phyloP scores from a whole-genome alignment of 495 filamentous ascomycete species.

The Talaromyces borbonicus region DNA sequence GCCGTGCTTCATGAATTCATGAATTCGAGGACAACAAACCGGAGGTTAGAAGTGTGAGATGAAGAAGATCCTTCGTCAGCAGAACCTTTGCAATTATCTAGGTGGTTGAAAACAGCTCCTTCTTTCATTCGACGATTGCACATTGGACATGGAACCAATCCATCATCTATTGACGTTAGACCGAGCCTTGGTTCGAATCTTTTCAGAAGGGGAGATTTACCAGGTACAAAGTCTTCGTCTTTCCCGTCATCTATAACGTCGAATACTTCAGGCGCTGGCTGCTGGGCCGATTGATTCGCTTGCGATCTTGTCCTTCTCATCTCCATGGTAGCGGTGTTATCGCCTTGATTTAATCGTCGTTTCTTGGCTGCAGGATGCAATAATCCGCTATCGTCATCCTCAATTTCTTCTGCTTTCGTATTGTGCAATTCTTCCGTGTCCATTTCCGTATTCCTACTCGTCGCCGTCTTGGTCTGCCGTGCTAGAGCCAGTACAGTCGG shows the following conservation, averaged over 20 bases:
- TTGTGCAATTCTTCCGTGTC: too few relatives aligned
- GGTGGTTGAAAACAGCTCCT: slow-evolving; percentile 59
- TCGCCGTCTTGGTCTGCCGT: slow-evolving; percentile 25
- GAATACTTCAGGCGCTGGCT: slow-evolving; percentile 6
- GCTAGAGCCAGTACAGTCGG: slow-evolving; percentile 52
- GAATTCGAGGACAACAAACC: slow-evolving; percentile 15
- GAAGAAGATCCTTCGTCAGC: slow-evolving; percentile 11
- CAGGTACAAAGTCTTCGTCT: slow-evolving; percentile 28
- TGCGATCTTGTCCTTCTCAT: slow-evolving; percentile 33
- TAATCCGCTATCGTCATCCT: slow-evolving; percentile 10
- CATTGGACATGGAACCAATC: slow-evolving; percentile 71
- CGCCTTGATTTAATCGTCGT: slow-evolving; percentile 39
- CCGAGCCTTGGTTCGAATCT: slow-evolving; percentile 6
- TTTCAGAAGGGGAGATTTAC: slow-evolving; percentile 10
- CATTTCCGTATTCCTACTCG: too few relatives aligned
- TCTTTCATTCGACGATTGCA: slow-evolving; percentile 70
- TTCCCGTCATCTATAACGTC: slow-evolving; percentile 31
- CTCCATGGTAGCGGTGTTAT: slow-evolving; percentile 33
- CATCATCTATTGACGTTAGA: slow-evolving; percentile 48
- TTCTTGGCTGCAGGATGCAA: slow-evolving; percentile 8
- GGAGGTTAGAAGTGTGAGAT: neutral
- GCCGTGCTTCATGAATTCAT: neutral
- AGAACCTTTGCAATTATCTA: slow-evolving; percentile 50
- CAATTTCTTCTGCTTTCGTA: slow-evolving; percentile 12
- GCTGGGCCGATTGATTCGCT: slow-evolving; percentile 15